Evolutionary conservation across 2,329 filamentous ascomycete species (phyloP).

Genomic region (Hirsutella minnesotensis): DNA sequence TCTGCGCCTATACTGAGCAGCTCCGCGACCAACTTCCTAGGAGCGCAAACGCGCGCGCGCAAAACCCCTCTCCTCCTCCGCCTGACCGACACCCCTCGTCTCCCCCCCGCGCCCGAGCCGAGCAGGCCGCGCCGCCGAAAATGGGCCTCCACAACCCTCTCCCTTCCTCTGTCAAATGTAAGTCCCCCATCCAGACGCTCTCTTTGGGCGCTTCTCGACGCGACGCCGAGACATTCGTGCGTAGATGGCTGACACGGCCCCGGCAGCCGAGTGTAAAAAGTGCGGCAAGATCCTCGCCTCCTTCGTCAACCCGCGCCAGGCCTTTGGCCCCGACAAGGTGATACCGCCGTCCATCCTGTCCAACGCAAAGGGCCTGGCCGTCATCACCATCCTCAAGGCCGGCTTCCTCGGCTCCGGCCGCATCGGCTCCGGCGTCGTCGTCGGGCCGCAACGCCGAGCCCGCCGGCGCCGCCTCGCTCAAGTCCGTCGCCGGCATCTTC

Average conservation of each 20-base stretch:
- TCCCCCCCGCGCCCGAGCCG: background rate
- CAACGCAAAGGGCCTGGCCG: slow-evolving; percentile 82
- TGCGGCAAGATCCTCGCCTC: slow-evolving; percentile 90
- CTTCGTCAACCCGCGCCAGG: slow-evolving; percentile 85
- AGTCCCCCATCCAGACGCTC: slow-evolving; percentile 24
- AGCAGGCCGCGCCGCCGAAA: slow-evolving; percentile 2
- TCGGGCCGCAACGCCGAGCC: slow-evolving; percentile 93
- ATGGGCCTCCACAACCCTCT: slow-evolving; percentile 59
- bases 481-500: slow-evolving; percentile 83
- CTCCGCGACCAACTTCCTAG: no score
- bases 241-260: background rate
- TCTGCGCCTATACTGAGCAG: no score
- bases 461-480: slow-evolving; percentile 82
- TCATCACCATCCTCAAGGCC: slow-evolving; percentile 78
- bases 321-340: slow-evolving; percentile 93
- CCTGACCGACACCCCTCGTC: no score
- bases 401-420: slow-evolving; percentile 75
- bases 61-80: background rate
- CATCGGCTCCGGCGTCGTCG: slow-evolving; percentile 72
- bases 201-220: no score
- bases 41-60: no score
- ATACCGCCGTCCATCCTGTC: slow-evolving; percentile 85
- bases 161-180: slow-evolving; percentile 56
- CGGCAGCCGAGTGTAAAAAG: slow-evolving; percentile 88
- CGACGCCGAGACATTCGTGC: no score